Percentiles rank a stretch among this genome's conserved stretches.
Evolutionary conservation across 2,329 filamentous ascomycete species (phyloP).

Genomic region (Amphichorda felina): DNA sequence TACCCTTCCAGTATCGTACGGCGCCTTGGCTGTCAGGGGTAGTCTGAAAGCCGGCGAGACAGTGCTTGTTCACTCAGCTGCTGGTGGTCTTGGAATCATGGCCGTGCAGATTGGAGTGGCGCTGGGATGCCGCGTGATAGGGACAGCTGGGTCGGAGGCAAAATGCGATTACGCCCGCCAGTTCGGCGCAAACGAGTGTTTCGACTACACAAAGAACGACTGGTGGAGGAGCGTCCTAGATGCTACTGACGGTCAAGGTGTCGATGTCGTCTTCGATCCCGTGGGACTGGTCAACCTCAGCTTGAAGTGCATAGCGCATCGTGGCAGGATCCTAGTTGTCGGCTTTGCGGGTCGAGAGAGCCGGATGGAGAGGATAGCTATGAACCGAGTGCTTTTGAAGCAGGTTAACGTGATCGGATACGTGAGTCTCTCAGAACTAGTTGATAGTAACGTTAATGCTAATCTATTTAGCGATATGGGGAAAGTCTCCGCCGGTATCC

Average conservation of each 20-base stretch:
- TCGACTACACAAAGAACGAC: slow-evolving; percentile 23
- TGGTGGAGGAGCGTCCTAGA: slow-evolving; percentile 41
- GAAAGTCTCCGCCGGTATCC: slow-evolving; percentile 40
- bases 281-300: slow-evolving; percentile 44
- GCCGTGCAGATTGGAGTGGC: slow-evolving; percentile 43
- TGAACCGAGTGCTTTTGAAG: slow-evolving; percentile 42
- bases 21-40: slow-evolving; percentile 29
- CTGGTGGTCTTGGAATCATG: slow-evolving; percentile 41
- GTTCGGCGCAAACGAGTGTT: slow-evolving; percentile 26
- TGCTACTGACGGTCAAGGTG: slow-evolving; percentile 34
- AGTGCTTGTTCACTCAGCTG: slow-evolving; percentile 42
- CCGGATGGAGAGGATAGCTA: slow-evolving; percentile 38
- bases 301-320: slow-evolving; percentile 39
- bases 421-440: slow-evolving; percentile 15
- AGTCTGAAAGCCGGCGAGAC: slow-evolving; percentile 30
- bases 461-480: slow-evolving; percentile 33
- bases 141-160: slow-evolving; percentile 31
- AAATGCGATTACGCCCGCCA: slow-evolving; percentile 29
- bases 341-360: slow-evolving; percentile 44
- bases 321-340: slow-evolving; percentile 41
- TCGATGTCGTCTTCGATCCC: slow-evolving; percentile 45
- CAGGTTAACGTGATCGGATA: slow-evolving; percentile 41
- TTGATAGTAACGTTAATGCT: not conserved
- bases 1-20: slow-evolving; percentile 42
- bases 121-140: slow-evolving; percentile 39